Conservation (phyloP, 495 filamentous ascomycete species). For the Aspergillus affinis region DNA sequence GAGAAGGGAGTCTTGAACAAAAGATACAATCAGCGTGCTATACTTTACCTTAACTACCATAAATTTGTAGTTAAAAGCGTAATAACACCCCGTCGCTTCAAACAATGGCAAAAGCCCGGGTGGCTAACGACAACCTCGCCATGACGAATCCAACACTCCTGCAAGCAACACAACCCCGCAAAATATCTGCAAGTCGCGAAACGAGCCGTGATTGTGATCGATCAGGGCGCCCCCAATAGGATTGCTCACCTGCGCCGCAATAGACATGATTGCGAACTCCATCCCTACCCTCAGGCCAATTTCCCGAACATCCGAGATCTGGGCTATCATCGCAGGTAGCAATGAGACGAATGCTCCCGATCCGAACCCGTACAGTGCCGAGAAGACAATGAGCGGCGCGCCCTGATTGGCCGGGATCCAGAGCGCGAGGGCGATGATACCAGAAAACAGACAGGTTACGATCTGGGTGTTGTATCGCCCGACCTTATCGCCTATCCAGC, state of each 20-base stretch:
- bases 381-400: neutral
- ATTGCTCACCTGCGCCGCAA: conserved; percentile 1
- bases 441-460: neutral
- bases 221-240: conserved; percentile 5
- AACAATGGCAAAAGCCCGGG: too few relatives aligned
- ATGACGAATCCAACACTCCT: too few relatives aligned
- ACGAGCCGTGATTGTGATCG: conserved; percentile 14
- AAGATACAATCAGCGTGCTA: too few relatives aligned
- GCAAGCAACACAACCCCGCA: neutral
- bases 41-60: too few relatives aligned
- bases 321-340: neutral
- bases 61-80: too few relatives aligned
- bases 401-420: neutral
- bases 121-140: too few relatives aligned
- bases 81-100: too few relatives aligned
- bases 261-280: neutral
- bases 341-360: neutral
- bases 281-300: neutral
- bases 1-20: too few relatives aligned
- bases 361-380: conserved; percentile 1
- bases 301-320: neutral
- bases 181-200: conserved; percentile 1
- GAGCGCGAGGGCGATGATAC: neutral
- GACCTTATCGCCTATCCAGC: neutral
- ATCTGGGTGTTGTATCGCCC: neutral